Conservation (phyloP, 1,284 basidiomycete species). For the Cutaneotrichosporon cyanovorans region DNA sequence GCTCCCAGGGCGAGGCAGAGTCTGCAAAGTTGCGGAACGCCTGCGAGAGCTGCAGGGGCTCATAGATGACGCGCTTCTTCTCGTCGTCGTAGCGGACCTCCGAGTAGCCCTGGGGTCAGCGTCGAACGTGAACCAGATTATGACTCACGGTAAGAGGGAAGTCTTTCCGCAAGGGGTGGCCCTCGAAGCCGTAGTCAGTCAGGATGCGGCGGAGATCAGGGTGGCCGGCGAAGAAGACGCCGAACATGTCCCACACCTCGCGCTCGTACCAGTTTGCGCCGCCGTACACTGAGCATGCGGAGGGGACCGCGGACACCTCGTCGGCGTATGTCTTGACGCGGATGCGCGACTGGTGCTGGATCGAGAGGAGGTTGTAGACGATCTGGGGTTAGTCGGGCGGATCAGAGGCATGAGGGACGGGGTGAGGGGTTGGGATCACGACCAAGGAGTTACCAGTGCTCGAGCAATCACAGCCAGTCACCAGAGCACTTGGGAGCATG, state of each 20-base stretch:
- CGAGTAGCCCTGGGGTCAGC: slow-evolving; percentile 66
- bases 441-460: neutral
- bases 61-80: slow-evolving; percentile 95
- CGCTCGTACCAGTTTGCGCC: slow-evolving; percentile 97
- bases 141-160: slow-evolving; percentile 83
- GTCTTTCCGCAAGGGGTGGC: slow-evolving; percentile 94
- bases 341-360: slow-evolving; percentile 66
- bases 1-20: slow-evolving; percentile 87
- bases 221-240: slow-evolving; percentile 93
- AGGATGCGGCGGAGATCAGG: slow-evolving; percentile 95
- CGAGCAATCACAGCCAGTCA: no score
- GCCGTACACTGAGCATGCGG: slow-evolving; percentile 67
- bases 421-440: no score
- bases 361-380: slow-evolving; percentile 88
- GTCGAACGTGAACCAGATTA: no score
- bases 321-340: slow-evolving; percentile 97
- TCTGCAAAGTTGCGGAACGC: slow-evolving; percentile 97
- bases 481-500: no score
- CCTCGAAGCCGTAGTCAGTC: slow-evolving; percentile 99
- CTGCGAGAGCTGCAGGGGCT: slow-evolving; percentile 94
- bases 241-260: slow-evolving; percentile 96
- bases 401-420: neutral
- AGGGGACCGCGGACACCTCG: slow-evolving; percentile 91
- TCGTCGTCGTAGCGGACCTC: slow-evolving; percentile 98
- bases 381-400: slow-evolving; percentile 47